Evolutionary conservation across 2,329 filamentous ascomycete species (phyloP).

Genomic region (Furcasterigmium sp.): DNA sequence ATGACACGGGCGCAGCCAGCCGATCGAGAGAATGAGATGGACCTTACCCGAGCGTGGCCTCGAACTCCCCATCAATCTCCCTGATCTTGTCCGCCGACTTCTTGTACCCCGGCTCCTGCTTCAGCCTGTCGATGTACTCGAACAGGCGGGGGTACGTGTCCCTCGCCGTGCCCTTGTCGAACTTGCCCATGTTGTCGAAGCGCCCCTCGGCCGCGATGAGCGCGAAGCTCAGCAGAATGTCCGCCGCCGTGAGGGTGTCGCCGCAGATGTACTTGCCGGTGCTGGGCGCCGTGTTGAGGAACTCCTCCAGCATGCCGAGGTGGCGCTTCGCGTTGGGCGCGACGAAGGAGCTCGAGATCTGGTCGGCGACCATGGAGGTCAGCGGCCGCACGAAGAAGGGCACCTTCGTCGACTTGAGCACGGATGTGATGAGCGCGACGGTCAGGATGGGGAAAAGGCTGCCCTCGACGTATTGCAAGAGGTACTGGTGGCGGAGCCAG

Average conservation of each 20-base stretch:
- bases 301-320: slow-evolving; percentile 43
- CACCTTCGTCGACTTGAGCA: slow-evolving; percentile 36
- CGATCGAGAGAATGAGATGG: no score
- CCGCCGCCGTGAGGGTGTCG: slow-evolving; percentile 41
- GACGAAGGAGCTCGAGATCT: slow-evolving; percentile 33
- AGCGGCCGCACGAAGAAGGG: slow-evolving; percentile 51
- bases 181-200: slow-evolving; percentile 34
- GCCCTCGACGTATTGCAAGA: slow-evolving; percentile 82
- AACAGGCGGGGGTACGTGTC: slow-evolving; percentile 36
- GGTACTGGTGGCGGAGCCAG: slow-evolving; percentile 58
- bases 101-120: slow-evolving; percentile 42
- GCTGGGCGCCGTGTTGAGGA: slow-evolving; percentile 36
- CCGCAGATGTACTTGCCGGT: slow-evolving; percentile 45
- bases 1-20: no score
- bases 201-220: slow-evolving; percentile 37
- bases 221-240: slow-evolving; percentile 49
- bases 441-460: slow-evolving; percentile 71
- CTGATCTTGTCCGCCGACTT: slow-evolving; percentile 42
- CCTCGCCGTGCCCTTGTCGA: slow-evolving; percentile 32
- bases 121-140: slow-evolving; percentile 40
- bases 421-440: slow-evolving; percentile 54
- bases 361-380: slow-evolving; percentile 38
- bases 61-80: slow-evolving; percentile 38
- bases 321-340: slow-evolving; percentile 43
- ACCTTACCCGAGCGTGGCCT: background rate